phyloP scores from a whole-genome alignment of 2,329 filamentous ascomycete genomes.

The Scorias spongiosa region DNA sequence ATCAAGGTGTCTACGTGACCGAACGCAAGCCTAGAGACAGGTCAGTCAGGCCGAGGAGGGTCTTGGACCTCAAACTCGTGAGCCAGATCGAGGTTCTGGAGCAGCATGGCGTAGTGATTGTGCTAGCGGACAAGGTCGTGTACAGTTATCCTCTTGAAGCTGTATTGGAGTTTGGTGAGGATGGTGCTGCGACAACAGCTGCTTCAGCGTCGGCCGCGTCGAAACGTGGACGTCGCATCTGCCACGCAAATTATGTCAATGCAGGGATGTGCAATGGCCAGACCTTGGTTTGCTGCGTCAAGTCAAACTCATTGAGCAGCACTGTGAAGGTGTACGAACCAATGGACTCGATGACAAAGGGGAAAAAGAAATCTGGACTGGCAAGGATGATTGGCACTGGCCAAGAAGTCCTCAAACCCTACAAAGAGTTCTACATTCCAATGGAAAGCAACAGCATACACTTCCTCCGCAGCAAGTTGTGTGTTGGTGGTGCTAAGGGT shows the following conservation, averaged over 20 bases:
- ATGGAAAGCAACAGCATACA: constrained; percentile 97
- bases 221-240: constrained; percentile 90
- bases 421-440: constrained; percentile 98
- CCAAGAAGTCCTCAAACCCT: constrained; percentile 88
- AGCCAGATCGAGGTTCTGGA: constrained; percentile 94
- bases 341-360: constrained; percentile 79
- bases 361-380: constrained; percentile 85
- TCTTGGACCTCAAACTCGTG: constrained; percentile 73
- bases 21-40: constrained; percentile 80
- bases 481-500: constrained; percentile 84
- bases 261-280: constrained; percentile 86
- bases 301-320: constrained; percentile 79
- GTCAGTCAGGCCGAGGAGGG: constrained; percentile 56
- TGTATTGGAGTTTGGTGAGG: constrained; percentile 59
- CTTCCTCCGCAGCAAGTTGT: constrained; percentile 91
- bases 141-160: constrained; percentile 80
- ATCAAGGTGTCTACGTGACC: constrained; percentile 81
- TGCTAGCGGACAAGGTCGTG: constrained; percentile 84
- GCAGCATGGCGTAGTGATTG: constrained; percentile 81
- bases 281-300: constrained; percentile 91
- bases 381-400: constrained; percentile 89
- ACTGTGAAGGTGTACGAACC: constrained; percentile 99
- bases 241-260: constrained; percentile 97
- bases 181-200: not conserved
- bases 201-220: constrained; percentile 48